Percentiles rank a stretch among this genome's conserved stretches.
Conservation (phyloP, 108 stramenopile species). For the Skeletonema menzelii region DNA sequence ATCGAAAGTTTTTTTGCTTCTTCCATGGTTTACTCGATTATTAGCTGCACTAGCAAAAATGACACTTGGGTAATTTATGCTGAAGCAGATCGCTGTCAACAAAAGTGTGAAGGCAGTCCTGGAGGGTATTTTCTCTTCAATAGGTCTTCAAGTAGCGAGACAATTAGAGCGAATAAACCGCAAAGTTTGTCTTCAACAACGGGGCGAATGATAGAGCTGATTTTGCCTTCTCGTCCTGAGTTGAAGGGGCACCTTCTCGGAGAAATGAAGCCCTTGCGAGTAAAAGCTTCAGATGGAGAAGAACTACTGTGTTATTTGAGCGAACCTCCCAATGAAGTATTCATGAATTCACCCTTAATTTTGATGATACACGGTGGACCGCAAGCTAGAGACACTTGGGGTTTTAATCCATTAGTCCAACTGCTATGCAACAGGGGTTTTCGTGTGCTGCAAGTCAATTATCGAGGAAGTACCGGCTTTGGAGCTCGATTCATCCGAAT, state of each 20-base stretch:
- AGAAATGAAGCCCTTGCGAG: constrained; percentile 6
- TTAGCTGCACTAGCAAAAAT: background rate
- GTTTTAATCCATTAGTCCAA: constrained; percentile 14
- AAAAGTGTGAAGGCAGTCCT: constrained; percentile 16
- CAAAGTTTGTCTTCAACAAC: too few relatives aligned
- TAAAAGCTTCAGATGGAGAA: constrained; percentile 28
- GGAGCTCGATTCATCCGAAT: constrained; percentile 18
- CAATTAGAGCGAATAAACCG: too few relatives aligned
- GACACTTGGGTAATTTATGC: constrained; percentile 13
- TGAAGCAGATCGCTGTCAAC: constrained; percentile 14
- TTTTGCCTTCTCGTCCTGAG: constrained; percentile 21
- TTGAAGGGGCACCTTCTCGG: constrained; percentile 9
- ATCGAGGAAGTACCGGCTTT: constrained; percentile 24
- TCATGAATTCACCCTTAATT: constrained; percentile 6
- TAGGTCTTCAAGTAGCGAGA: background rate
- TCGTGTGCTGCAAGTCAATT: constrained; percentile 21
- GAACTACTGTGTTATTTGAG: constrained; percentile 25
- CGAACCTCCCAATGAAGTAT: background rate
- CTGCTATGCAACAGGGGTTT: constrained; percentile 24
- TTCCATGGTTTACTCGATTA: constrained; percentile 16
- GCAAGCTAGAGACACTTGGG: constrained; percentile 17
- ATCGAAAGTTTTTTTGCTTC: constrained; percentile 8
- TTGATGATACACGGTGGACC: constrained; percentile 22
- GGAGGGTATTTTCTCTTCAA: constrained; percentile 17
- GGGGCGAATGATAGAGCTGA: constrained; percentile 6